Conservation (phyloP, 2,329 filamentous ascomycete genomes). For the Aureobasidium sp. region DNA sequence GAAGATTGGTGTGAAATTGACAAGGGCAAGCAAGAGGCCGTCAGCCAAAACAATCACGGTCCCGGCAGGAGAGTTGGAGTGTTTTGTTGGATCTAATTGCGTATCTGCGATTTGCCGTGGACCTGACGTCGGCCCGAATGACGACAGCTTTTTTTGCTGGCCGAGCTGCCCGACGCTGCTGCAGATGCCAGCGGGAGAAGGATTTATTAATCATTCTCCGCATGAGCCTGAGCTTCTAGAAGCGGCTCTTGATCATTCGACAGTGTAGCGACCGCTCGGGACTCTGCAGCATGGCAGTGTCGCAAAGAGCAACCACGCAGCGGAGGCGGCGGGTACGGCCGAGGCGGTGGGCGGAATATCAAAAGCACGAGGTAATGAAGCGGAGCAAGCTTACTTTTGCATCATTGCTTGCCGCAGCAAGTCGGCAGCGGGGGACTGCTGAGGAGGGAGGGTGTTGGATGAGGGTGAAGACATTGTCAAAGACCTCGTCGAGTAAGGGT, state of each 20-base stretch:
- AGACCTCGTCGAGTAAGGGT: constrained; percentile 23
- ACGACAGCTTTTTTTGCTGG: constrained; percentile 12
- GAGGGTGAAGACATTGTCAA: constrained; percentile 23
- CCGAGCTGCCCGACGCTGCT: background rate
- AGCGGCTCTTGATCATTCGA: background rate
- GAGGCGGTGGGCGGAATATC: constrained; percentile 5
- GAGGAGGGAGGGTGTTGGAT: constrained; percentile 36
- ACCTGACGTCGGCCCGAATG: constrained; percentile 5
- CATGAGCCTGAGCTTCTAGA: constrained; percentile 9
- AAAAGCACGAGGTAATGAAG: constrained; percentile 16
- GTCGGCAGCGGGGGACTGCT: constrained; percentile 44
- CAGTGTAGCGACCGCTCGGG: constrained; percentile 3
- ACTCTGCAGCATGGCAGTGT: constrained; percentile 1
- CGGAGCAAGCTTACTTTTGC: constrained; percentile 46
- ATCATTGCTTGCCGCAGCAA: constrained; percentile 52
- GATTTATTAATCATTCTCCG: background rate
- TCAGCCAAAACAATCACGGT: background rate
- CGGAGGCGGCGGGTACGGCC: constrained; percentile 4
- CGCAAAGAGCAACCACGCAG: background rate
- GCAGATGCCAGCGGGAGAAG: constrained; percentile 5
- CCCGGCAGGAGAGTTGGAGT: background rate
- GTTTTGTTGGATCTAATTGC: constrained; percentile 7
- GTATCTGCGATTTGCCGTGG: constrained; percentile 4
- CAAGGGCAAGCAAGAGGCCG: background rate
- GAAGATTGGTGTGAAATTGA: constrained; percentile 10